Percentiles rank a stretch among this genome's conserved stretches.
phyloP scores from a whole-genome alignment of 768 basidiomycete genomes.

The Coprinellus micaceus region DNA sequence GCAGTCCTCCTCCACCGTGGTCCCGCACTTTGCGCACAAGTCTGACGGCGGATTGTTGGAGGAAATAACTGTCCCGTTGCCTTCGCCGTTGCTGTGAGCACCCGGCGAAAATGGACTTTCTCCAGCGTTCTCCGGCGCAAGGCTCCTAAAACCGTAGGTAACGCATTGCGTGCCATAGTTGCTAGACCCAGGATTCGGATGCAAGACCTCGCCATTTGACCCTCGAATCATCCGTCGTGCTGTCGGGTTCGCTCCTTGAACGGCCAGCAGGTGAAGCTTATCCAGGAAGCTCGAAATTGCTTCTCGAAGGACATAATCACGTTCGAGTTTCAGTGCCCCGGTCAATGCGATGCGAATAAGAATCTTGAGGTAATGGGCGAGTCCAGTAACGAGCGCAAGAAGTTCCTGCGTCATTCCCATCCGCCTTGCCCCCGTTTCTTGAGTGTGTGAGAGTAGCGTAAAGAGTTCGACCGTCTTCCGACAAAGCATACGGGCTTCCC shows the following conservation, averaged over 20 bases:
- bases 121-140: conserved; percentile 88
- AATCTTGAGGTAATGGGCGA: conserved; percentile 99
- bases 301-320: conserved; percentile 77
- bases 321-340: conserved; percentile 90
- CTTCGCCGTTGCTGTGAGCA: conserved; percentile 18
- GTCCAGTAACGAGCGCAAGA: conserved; percentile 94
- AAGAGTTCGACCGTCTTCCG: conserved; percentile 99
- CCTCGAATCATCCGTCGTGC: conserved; percentile 73
- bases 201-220: conserved; percentile 61
- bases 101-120: conserved; percentile 71
- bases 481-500: conserved; percentile 97
- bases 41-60: conserved; percentile 81
- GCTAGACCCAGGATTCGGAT: conserved; percentile 33
- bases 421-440: conserved; percentile 83
- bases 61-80: conserved; percentile 37
- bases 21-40: conserved; percentile 82
- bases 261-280: conserved; percentile 86
- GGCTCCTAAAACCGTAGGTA: conserved; percentile 88
- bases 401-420: conserved; percentile 98
- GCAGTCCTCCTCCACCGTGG: conserved; percentile 97
- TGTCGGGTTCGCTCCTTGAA: conserved; percentile 77
- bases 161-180: conserved; percentile 83
- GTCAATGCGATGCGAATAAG: conserved; percentile 97
- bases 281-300: conserved; percentile 90
- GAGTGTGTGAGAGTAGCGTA: conserved; percentile 91